Percentiles rank a stretch among this genome's conserved stretches.
Conservation (phyloP, 2,329 filamentous ascomycete genomes). For the Hawksworthiomyces lignivorus region DNA sequence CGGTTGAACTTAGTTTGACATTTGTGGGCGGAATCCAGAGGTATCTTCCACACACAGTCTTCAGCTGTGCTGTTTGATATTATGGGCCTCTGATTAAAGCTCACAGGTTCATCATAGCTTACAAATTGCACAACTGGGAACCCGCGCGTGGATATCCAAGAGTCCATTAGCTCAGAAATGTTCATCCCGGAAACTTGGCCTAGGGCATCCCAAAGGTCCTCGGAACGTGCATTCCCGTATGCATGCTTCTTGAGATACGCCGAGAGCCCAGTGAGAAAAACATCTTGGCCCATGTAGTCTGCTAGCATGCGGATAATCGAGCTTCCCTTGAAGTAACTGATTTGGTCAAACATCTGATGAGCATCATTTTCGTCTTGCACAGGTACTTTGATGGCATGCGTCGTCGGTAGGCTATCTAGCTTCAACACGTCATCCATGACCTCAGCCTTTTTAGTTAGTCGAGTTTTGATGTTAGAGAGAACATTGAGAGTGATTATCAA, state of each 20-base stretch:
- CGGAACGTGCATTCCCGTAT: slow-evolving; percentile 85
- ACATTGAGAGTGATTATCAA: no score
- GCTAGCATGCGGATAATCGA: slow-evolving; percentile 96
- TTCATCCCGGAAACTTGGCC: slow-evolving; percentile 84
- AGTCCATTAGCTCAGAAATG: no score
- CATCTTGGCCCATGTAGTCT: slow-evolving; percentile 77
- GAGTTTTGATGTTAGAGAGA: no score
- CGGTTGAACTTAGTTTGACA: no score
- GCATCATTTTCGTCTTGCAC: slow-evolving; percentile 91
- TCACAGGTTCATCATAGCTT: no score
- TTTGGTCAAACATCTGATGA: slow-evolving; percentile 95
- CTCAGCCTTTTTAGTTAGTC: no score
- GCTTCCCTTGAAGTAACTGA: slow-evolving; percentile 94
- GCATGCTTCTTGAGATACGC: slow-evolving; percentile 82
- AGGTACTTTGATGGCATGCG: slow-evolving; percentile 92
- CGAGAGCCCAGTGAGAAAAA: slow-evolving; percentile 83
- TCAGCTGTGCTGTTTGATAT: no score
- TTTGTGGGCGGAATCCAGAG: no score
- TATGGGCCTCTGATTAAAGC: no score
- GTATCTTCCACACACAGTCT: no score
- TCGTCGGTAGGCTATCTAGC: slow-evolving; percentile 82
- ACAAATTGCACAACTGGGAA: no score
- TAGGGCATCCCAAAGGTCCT: slow-evolving; percentile 83
- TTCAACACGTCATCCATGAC: slow-evolving; percentile 86
- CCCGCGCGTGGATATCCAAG: no score